These are phyloP conservation scores for Selenicereus undatus DNA, from an alignment of 148 eudicot species.

Conservation along the genomic window DNA sequence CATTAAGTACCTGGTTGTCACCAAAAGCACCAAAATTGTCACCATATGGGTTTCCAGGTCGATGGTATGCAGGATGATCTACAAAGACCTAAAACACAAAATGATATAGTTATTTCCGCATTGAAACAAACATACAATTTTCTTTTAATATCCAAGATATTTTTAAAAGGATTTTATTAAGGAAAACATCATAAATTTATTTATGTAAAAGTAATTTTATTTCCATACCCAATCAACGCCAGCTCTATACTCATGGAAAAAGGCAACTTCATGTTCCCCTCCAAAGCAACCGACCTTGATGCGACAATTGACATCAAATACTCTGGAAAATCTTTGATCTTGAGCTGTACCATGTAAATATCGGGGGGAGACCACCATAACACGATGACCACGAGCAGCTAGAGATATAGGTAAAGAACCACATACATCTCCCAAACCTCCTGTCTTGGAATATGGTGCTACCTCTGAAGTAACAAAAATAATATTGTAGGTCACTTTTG, in stretches of 20 bases:
- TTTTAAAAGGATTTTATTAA: no score
- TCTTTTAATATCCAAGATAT: not conserved
- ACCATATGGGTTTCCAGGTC: conserved; percentile 98
- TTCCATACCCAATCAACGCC: conserved; percentile 96
- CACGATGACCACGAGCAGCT: conserved; percentile 93
- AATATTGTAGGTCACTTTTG: conserved; percentile 44
- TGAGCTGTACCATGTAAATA: conserved; percentile 74
- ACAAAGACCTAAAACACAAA: conserved; percentile 67
- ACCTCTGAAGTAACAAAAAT: conserved; percentile 83
- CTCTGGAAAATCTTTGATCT: conserved; percentile 54
- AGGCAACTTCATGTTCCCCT: conserved; percentile 78
- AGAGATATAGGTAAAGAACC: conserved; percentile 92
- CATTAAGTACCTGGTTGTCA: conserved; percentile 73
- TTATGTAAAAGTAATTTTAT: not conserved
- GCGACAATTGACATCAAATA: conserved; percentile 47
- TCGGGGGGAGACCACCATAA: conserved; percentile 91
- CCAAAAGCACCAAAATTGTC: conserved; percentile 89
- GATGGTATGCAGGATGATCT: conserved; percentile 90
- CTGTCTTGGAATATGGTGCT: conserved; percentile 96
- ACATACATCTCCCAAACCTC: conserved; percentile 98
- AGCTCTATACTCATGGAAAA: conserved; percentile 76
- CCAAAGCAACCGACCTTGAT: conserved; percentile 73
- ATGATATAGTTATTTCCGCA: not conserved
- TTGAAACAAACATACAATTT: not conserved
- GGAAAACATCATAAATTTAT: not conserved